These are phyloP conservation scores for Rhodotorula taiwanensis DNA, from an alignment of 768 basidiomycete species.

Conservation along the genomic window DNA sequence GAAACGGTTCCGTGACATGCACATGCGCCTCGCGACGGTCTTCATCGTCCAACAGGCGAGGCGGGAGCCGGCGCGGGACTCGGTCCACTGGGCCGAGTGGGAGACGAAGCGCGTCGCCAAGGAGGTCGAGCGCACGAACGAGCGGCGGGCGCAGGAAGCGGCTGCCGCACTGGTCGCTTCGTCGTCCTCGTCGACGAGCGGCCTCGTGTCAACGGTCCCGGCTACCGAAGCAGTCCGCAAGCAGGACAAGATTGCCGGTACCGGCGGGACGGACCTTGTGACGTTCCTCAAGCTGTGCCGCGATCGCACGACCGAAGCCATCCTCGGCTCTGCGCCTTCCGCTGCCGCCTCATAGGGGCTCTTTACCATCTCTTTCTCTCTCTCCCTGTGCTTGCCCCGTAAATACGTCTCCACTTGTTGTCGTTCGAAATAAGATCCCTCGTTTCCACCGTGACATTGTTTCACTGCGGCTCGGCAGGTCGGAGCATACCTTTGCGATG, in stretches of 20 bases:
- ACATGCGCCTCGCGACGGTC: slow-evolving; percentile 80
- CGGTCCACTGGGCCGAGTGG: slow-evolving; percentile 26
- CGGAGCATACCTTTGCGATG: too few species aligned
- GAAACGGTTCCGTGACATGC: slow-evolving; percentile 74
- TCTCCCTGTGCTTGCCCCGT: too few species aligned
- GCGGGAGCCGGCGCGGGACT: slow-evolving; percentile 41
- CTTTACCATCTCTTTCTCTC: too few species aligned
- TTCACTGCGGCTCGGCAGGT: too few species aligned
- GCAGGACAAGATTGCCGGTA: slow-evolving; percentile 62
- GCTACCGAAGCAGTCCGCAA: slow-evolving; percentile 34
- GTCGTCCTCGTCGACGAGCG: not conserved
- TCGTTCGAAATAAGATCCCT: too few species aligned
- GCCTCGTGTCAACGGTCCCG: slow-evolving; percentile 19
- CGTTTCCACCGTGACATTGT: too few species aligned
- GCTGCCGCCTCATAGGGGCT: too few species aligned
- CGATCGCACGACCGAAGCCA: slow-evolving; percentile 63
- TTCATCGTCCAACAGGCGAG: slow-evolving; percentile 83
- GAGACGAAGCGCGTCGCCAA: slow-evolving; percentile 24
- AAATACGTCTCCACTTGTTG: too few species aligned
- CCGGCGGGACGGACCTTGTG: slow-evolving; percentile 80
- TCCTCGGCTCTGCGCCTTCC: slow-evolving; percentile 41
- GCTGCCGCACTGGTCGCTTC: not conserved
- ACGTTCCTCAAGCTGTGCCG: slow-evolving; percentile 78
- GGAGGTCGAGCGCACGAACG: slow-evolving; percentile 23
- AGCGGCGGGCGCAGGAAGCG: slow-evolving; percentile 12